Base-by-base conservation (phyloP, 176 grass and related monocot genomes). In the Eleusine indica region DNA sequence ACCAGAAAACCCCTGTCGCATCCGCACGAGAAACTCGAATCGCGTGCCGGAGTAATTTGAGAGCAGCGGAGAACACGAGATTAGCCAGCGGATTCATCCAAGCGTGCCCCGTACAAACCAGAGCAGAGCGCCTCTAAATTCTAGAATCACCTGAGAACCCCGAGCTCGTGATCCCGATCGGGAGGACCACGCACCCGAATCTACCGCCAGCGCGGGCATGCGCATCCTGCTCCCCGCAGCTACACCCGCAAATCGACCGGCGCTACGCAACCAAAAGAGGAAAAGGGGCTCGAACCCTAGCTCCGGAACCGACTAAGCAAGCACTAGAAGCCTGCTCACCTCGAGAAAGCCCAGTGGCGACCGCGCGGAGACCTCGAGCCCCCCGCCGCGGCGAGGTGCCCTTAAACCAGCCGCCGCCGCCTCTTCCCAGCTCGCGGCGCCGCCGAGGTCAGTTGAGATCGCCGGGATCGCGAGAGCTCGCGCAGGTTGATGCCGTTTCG, bases 241-340 rank as follows among this genome's bases (percentile, higher is more conserved):
- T 25, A 43, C 66, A 32, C 22, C 62, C 52, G 7, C 42, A 10
- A 10, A 51, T 13, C 40, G 57, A 63, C 38, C 43, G 67, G 48
- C 78, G 65, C 35, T 25, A 12, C 47, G 19, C 64, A 28, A 14
- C 78, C 61, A 28, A 32, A 65, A 29, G 1, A 7, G 29, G 4
- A 81, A 58, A 43, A 48, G 6, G 42, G 19, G 15, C 81, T 49
- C 57, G 35, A 11, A 12, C 28, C 4, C 52, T 12, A 53, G 41
- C 63, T 32, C 63, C 53, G 1, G 7, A 64, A 43, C 25, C 77
- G 14, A 77, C 13, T 2, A 37, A 43, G 39, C 8, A 76, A 13
- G 72, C 19, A 35, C 18, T 10, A 77, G 78, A 71, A 77, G 21
- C 65, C 79, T 43, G 28, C 88, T 86, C 48, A 90, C 88, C 79